Conservation (phyloP, 2,329 filamentous ascomycete genomes). For the Verticillium klebahnii region DNA sequence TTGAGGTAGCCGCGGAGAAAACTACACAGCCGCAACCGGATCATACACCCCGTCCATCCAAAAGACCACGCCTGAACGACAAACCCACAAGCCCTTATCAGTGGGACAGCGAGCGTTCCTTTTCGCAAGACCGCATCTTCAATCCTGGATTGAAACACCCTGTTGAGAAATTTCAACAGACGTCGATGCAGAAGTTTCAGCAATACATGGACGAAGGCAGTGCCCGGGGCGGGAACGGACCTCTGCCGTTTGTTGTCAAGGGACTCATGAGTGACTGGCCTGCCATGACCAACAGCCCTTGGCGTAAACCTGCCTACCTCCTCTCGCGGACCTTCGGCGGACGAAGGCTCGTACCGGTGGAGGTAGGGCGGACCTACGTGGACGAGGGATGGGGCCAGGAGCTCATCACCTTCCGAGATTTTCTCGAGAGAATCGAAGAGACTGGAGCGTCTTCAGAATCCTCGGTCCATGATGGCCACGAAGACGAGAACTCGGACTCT, state of each 20-base stretch:
- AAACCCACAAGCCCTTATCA: conserved; percentile 11
- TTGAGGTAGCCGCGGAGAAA: conserved; percentile 25
- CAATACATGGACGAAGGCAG: conserved; percentile 46
- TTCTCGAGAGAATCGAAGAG: conserved; percentile 58
- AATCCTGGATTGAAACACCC: conserved; percentile 35
- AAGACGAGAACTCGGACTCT: not conserved
- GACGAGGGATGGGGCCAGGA: conserved; percentile 80
- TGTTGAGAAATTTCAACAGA: conserved; percentile 35
- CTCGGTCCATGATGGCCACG: not conserved
- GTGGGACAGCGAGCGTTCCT: conserved; percentile 10
- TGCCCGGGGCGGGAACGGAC: conserved; percentile 28
- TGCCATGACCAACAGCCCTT: conserved; percentile 61
- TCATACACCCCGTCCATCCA: not conserved
- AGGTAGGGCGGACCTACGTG: conserved; percentile 83
- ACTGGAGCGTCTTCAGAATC: conserved; percentile 14
- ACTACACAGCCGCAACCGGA: not conserved
- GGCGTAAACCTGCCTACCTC: conserved; percentile 72
- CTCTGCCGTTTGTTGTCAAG: conserved; percentile 65
- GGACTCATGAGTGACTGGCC: conserved; percentile 69
- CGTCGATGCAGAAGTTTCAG: conserved; percentile 58
- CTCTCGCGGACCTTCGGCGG: conserved; percentile 70
- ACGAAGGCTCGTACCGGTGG: conserved; percentile 75
- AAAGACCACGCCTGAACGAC: not conserved
- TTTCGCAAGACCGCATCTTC: conserved; percentile 24
- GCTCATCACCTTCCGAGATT: conserved; percentile 69